A percentile compares a stretch with the other conserved stretches of the same genome.
Evolutionary conservation across 306 rosid genomes (phyloP).

Genomic region (Comarum palustre): DNA sequence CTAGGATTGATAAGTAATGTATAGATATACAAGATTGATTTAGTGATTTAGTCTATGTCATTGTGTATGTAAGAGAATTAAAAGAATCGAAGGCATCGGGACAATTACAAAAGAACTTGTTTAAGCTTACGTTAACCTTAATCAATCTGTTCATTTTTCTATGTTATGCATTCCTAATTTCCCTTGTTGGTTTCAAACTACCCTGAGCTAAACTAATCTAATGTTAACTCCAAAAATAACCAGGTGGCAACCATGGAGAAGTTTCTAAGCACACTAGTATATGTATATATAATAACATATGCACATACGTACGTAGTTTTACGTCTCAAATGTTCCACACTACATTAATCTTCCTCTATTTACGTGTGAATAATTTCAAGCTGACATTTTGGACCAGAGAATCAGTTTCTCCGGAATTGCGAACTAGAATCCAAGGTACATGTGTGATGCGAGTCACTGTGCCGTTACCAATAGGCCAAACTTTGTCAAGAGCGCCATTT

Average conservation of each 20-base stretch:
- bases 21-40: no score
- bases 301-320: no score
- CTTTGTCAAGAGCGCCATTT: neutral
- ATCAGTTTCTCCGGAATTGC: neutral
- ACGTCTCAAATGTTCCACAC: no score
- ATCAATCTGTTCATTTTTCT: no score
- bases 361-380: neutral
- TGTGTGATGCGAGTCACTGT: neutral
- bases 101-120: no score
- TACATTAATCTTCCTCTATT: neutral
- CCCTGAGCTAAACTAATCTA: neutral
- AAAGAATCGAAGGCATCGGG: no score
- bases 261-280: neutral
- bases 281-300: no score
- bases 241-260: neutral
- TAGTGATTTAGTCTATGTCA: no score
- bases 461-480: neutral
- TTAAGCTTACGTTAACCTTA: no score
- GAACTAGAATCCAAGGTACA: neutral
- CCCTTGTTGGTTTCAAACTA: neutral
- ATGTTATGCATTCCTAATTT: no score
- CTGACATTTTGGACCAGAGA: neutral
- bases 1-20: no score
- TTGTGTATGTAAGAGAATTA: no score
- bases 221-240: neutral